These are phyloP conservation scores for Globisporangium barbulae DNA, from an alignment of 352 stramenopile genomes.

Conservation along the genomic window DNA sequence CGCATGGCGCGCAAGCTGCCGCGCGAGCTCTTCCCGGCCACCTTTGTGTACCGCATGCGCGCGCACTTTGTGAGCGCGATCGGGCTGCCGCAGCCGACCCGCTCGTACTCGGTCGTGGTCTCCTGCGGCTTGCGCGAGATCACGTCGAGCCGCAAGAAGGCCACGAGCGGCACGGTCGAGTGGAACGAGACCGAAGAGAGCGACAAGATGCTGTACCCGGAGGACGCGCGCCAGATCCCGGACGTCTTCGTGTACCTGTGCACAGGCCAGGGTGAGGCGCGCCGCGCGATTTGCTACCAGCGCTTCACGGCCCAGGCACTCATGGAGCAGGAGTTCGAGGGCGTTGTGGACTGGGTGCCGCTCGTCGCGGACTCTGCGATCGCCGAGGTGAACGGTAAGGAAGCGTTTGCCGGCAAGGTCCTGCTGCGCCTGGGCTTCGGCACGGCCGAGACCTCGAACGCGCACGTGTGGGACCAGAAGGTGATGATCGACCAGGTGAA, in stretches of 20 bases:
- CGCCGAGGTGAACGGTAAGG: slow-evolving; percentile 36
- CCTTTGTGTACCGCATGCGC: slow-evolving; percentile 57
- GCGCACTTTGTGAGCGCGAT: slow-evolving; percentile 62
- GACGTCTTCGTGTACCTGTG: slow-evolving; percentile 83
- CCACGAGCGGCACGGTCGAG: slow-evolving; percentile 62
- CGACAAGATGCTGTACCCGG: slow-evolving; percentile 61
- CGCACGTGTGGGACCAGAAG: slow-evolving; percentile 53
- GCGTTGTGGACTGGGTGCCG: slow-evolving; percentile 52
- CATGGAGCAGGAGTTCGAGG: slow-evolving; percentile 37
- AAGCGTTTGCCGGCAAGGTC: slow-evolving; percentile 64
- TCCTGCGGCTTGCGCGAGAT: slow-evolving; percentile 61
- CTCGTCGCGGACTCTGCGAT: slow-evolving; percentile 64
- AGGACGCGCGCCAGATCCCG: slow-evolving; percentile 58
- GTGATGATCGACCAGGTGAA: slow-evolving; percentile 56
- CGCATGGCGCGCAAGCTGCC: slow-evolving; percentile 48
- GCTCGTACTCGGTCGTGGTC: slow-evolving; percentile 48
- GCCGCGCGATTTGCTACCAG: slow-evolving; percentile 67
- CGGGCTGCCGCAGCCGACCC: slow-evolving; percentile 40
- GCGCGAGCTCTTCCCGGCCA: slow-evolving; percentile 43
- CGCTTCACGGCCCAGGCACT: slow-evolving; percentile 68
- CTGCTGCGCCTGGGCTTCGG: slow-evolving; percentile 73
- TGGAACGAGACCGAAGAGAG: slow-evolving; percentile 79
- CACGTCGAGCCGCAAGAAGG: slow-evolving; percentile 44
- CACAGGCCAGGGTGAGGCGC: slow-evolving; percentile 55
- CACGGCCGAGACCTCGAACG: slow-evolving; percentile 40